Evolutionary conservation across 1,284 basidiomycete genomes (phyloP).

Genomic region (Serendipita sp.): DNA sequence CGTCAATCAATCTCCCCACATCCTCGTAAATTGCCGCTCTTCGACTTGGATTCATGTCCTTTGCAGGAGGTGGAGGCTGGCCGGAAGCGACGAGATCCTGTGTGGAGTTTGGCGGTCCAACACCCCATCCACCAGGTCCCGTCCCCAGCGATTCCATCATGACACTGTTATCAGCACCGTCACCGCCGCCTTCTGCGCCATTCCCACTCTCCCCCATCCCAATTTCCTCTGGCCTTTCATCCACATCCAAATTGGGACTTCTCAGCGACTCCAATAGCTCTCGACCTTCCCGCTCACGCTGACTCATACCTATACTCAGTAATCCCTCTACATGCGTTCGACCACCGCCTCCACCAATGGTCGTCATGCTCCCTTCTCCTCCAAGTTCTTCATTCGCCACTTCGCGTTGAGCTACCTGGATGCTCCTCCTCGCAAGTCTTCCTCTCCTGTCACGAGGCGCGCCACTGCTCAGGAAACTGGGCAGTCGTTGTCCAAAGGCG

Average conservation of each 20-base stretch:
- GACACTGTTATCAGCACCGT: too few species aligned
- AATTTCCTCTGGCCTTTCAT: background rate
- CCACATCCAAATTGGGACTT: background rate
- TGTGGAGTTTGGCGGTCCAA: too few species aligned
- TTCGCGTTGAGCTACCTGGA: background rate
- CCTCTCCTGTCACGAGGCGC: conserved; percentile 61
- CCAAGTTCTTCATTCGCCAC: background rate
- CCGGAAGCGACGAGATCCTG: background rate
- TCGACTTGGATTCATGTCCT: background rate
- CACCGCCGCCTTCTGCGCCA: background rate
- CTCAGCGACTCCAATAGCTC: background rate
- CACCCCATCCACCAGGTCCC: conserved; percentile 1
- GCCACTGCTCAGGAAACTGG: conserved; percentile 55
- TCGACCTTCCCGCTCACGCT: background rate
- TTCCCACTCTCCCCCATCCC: background rate
- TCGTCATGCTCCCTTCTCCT: background rate
- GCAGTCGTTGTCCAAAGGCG: conserved; percentile 28
- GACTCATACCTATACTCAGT: too few species aligned
- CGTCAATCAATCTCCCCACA: background rate
- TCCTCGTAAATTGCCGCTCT: background rate
- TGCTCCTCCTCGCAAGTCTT: conserved; percentile 39
- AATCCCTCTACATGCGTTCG: too few species aligned
- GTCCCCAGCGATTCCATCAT: background rate
- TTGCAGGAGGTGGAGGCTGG: background rate
- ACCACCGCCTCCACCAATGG: background rate